These are phyloP conservation scores for Boletales sp. DNA, from an alignment of 768 basidiomycete species.

Conservation along the genomic window DNA sequence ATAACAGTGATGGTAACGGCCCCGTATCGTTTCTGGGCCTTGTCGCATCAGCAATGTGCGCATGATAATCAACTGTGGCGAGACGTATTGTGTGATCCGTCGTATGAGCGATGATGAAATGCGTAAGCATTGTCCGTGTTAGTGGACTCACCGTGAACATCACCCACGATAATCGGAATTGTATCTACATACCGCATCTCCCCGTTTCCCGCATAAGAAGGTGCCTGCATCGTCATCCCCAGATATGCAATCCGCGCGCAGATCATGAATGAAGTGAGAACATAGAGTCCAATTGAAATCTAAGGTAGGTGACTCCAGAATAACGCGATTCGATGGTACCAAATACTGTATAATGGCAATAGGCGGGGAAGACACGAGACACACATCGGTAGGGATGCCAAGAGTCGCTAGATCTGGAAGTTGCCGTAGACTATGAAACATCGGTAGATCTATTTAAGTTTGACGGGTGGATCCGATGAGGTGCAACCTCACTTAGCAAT, in stretches of 20 bases:
- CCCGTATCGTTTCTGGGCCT: slow-evolving; percentile 1
- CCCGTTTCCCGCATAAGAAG: too few species aligned
- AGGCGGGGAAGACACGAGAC: neutral
- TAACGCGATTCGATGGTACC: neutral
- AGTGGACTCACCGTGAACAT: slow-evolving; percentile 9
- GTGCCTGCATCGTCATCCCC: neutral
- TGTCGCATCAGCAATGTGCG: slow-evolving; percentile 6
- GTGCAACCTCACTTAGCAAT: neutral
- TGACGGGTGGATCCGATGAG: neutral
- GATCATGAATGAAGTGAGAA: slow-evolving; percentile 5
- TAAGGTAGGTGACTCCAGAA: slow-evolving; percentile 4
- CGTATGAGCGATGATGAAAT: neutral
- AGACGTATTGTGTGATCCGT: slow-evolving; percentile 3
- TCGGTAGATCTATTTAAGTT: slow-evolving; percentile 34
- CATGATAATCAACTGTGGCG: slow-evolving; percentile 10
- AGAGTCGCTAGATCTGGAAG: neutral
- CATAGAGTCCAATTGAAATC: slow-evolving; percentile 10
- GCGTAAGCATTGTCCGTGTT: too few species aligned
- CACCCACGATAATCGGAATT: slow-evolving; percentile 5
- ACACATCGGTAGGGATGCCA: neutral
- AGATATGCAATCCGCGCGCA: slow-evolving; percentile 6
- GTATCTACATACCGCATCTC: neutral
- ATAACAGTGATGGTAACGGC: neutral
- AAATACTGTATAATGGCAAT: neutral
- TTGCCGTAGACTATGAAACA: slow-evolving; percentile 31